Percentiles rank a stretch among this genome's conserved stretches.
These are phyloP conservation scores for Favolaschia claudopus DNA, from an alignment of 768 basidiomycete species.

Conservation along the genomic window DNA sequence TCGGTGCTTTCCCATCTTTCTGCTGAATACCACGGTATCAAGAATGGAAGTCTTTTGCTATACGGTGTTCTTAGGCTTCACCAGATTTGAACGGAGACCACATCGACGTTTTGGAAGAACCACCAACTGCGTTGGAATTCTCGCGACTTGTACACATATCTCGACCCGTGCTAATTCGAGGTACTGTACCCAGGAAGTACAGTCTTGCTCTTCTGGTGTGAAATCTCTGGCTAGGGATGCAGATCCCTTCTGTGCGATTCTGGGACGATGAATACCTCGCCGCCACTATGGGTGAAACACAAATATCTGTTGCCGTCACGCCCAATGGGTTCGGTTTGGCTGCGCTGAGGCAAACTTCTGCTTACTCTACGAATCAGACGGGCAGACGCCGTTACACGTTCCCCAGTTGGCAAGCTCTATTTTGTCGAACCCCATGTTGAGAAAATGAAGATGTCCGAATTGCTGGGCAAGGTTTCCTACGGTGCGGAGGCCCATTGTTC, in stretches of 20 bases:
- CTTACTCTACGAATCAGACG: conserved; percentile 50
- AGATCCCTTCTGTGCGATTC: conserved; percentile 52
- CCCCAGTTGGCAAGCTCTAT: conserved; percentile 62
- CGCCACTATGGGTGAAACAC: conserved; percentile 56
- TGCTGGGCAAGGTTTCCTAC: conserved; percentile 51
- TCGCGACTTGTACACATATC: conserved; percentile 70
- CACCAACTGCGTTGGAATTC: conserved; percentile 77
- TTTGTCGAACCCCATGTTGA: conserved; percentile 81
- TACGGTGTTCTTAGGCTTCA: not conserved
- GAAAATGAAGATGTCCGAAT: conserved; percentile 67
- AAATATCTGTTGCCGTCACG: conserved; percentile 80
- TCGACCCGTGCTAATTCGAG: conserved; percentile 78
- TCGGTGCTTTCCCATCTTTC: conserved; percentile 56
- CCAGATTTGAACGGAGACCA: conserved; percentile 67
- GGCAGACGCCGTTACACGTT: conserved; percentile 75
- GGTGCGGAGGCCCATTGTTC: conserved; percentile 33
- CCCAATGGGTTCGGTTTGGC: conserved; percentile 73
- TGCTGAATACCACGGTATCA: conserved; percentile 51
- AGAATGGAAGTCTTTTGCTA: not conserved
- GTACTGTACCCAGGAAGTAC: conserved; percentile 45
- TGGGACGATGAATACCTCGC: conserved; percentile 77
- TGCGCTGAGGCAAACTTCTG: conserved; percentile 3
- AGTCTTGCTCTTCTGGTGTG: not conserved
- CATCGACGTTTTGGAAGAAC: conserved; percentile 55
- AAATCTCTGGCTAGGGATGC: conserved; percentile 48